A percentile compares a stretch with the other conserved stretches of the same genome.
These are phyloP conservation scores for Mollisiaceae sp. DNA, from an alignment of 2,329 filamentous ascomycete genomes.

Conservation along the genomic window DNA sequence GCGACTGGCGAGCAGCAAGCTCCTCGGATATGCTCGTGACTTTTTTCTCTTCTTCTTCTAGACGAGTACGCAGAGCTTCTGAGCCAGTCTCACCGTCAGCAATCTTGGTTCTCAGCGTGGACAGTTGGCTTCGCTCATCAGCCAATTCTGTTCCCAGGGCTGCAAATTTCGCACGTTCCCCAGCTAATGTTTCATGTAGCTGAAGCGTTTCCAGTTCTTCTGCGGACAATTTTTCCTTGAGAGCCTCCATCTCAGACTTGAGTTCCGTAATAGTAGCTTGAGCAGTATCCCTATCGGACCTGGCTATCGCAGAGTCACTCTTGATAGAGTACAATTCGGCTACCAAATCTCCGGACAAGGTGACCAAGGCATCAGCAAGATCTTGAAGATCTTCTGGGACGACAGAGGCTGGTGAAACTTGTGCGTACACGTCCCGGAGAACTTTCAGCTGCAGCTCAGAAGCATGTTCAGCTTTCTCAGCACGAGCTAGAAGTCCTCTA, in stretches of 20 bases:
- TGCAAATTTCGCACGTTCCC: slow-evolving; percentile 58
- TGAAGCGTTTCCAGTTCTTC: slow-evolving; percentile 58
- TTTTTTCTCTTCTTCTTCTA: slow-evolving; percentile 77
- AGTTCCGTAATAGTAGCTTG: slow-evolving; percentile 60
- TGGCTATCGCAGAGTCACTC: slow-evolving; percentile 62
- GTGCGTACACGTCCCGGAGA: slow-evolving; percentile 63
- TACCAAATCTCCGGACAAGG: slow-evolving; percentile 61
- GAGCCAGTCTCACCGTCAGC: slow-evolving; percentile 85
- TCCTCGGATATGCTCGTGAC: slow-evolving; percentile 71
- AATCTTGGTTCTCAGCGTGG: slow-evolving; percentile 71
- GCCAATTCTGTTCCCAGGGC: slow-evolving; percentile 62
- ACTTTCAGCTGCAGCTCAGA: slow-evolving; percentile 57
- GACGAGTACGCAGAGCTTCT: slow-evolving; percentile 74
- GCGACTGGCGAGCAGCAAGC: slow-evolving; percentile 76
- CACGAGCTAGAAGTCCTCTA: slow-evolving; percentile 55
- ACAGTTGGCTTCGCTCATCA: slow-evolving; percentile 72
- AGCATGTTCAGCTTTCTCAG: slow-evolving; percentile 56
- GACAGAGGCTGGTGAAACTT: slow-evolving; percentile 58
- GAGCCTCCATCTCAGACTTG: slow-evolving; percentile 59
- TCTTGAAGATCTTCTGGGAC: slow-evolving; percentile 61
- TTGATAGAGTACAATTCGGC: slow-evolving; percentile 65
- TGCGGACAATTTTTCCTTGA: slow-evolving; percentile 56
- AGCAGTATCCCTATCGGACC: slow-evolving; percentile 66
- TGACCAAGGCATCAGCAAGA: slow-evolving; percentile 64
- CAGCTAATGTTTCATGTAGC: slow-evolving; percentile 58